Evolutionary conservation across 208 protist species (phyloP), one percentile per base, ranked within the genome.

Genomic region (Endotrypanum monterogeii): DNA sequence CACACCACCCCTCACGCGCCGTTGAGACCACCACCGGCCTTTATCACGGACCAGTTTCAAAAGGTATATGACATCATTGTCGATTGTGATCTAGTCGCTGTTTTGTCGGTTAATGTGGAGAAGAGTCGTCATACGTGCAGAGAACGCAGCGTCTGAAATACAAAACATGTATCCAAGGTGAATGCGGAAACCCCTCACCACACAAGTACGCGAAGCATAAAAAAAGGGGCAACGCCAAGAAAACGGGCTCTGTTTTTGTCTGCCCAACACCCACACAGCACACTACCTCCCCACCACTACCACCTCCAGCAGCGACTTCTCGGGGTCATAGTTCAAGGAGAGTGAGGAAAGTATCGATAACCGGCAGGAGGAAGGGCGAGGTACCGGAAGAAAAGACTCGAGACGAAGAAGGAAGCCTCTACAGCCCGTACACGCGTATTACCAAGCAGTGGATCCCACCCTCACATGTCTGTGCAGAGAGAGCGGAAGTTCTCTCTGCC

Each of bases 91-190:
- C 30, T 25, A 12, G 2, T 46, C 14, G 58, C 12, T 39, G 58
- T 25, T n/a, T 46, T 63, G 58, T 46, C 35, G 11, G 20, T 46
- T 46, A 63, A 63, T 44, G 58, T 63, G 35, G 58, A 63, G 30
- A 63, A 44, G 2, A 28, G 8, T 35, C 35, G 28, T 8, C 35
- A 25, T 9, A 63, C 58, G n/a, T 35, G 28, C 20, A 25, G 9
- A 41, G 44, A 5, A 48, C 44, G 12, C 44, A 48, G 44, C 44
- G 44, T 5, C 44, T 48, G 44, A 48, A 14, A 48, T 11, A 11
- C 44, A 48, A 48, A 48, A 11, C n/a, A 48, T 5, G 12, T 11
- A 48, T 11, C 12, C 44, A 48, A 11, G 44, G 5, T 11, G 9
- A 23, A 41, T 44, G 39, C 23, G 11, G 39, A 41, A n/a, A n/a